Base-by-base conservation (phyloP, 108 stramenopile species). In the Ochromonas danica region DNA sequence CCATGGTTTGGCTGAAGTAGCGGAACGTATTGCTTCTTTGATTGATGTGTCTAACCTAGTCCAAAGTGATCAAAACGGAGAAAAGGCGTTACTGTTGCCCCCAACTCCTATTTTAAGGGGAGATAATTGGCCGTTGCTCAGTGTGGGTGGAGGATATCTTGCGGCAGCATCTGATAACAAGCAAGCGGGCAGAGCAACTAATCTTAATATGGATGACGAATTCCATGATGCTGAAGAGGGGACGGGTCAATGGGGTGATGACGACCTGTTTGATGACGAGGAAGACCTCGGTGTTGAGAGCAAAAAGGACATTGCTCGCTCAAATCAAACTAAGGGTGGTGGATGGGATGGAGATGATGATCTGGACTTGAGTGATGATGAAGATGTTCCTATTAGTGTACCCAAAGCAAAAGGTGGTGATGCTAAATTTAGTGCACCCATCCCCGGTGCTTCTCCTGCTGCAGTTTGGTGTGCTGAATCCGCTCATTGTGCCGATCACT, bases 401-500 rank as follows among this genome's bases (percentile, higher is more conserved):
- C n/a, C 17, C 6, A n/a, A n/a, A n/a, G 2, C 78, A 30, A 57
- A 43, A 57, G 3, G 40, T 17, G 78, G 31, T 77, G 83, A 89
- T 71, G 90, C 87, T 45, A 94, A 92, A 86, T 84, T 85, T 14
- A 85, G 87, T 78, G 89, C 93, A 90, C 96, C 96, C 43, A 78
- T 89, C 25, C 89, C 98, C 35, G 98, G 98, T 42, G 0, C 1
- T n/a, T 42, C 71, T 39, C 87, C 93, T 71, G 80, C 92, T 39
- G 90, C 93, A 71, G 87, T 81, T 31, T 98, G 96, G 96, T 90
- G 88, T 62, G 88, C 90, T 45, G 96, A 97, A 79, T 93, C 92
- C 36, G 93, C 95, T 61, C 93, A 94, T 81, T 94, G 95, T 22
- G 93, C 96, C 14, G 96, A 97, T 88, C 98, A 99, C 81, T 88